Evolutionary conservation across 2,329 filamentous ascomycete genomes (phyloP), one percentile per base, ranked within the genome.

Genomic region (Colletotrichum sp.): DNA sequence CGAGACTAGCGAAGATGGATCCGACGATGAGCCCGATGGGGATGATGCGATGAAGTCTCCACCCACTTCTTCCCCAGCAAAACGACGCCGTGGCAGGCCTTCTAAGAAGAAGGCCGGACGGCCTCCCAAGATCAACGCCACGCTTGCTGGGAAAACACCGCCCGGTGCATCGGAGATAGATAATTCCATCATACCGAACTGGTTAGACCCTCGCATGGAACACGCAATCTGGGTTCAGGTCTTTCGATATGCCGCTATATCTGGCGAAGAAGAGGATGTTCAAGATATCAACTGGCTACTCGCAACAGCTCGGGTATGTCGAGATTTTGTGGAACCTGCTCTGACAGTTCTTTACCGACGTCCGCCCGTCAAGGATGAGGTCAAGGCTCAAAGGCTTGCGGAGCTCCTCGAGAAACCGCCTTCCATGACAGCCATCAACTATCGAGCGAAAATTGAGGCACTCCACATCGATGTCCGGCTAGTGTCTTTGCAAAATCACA

Each of bases 381-480:
- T 83, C 71, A 89, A 87, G 82, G 84, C 86, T 55, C 86, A 85
- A 78, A 83, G 84, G n/a, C 84, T 91, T 5, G 83, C 85, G 43
- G 80, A 87, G 30, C 85, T 93, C 43, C 87, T 97, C 10, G 88
- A 90, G n/a, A 84, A 86, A 18, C 87, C 90, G 24, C 86, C 86
- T 16, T 83, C 86, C 6, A 82, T 84, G 4, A 89, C 90, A 2
- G 82, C 83, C 3, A 89, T 91, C 77, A 92, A 94, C 77, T 96
- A 96, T 82, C 88, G 90, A 55, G 88, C 88, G 78, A 98, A 96
- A 85, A 89, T 97, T 66, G 91, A 93, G 80, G 88, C 90, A 9
- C 85, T 98, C 26, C 90, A 92, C 74, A 86, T 98, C 64, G 93
- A 97, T 80, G 92, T 93, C 13, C 90, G 96, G 79, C 91, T 93